These are phyloP conservation scores for Corrigiola litoralis DNA, from an alignment of 179 eudicot genomes.

Conservation along the genomic window DNA sequence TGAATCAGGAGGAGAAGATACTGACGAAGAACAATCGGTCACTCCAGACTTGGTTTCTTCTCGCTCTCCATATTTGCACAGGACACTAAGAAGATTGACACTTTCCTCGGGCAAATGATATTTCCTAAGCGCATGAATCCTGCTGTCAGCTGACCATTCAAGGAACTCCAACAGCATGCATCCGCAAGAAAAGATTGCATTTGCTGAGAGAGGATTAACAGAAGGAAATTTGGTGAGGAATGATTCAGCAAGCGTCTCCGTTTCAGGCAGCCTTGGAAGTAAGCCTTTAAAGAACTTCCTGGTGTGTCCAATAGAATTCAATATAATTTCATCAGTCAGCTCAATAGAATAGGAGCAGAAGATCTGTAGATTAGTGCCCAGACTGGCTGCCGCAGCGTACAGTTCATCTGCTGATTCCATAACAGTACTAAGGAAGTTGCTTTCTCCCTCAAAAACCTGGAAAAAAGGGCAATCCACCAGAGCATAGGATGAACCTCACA, in stretches of 20 bases:
- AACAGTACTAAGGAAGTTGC: conserved; percentile 52
- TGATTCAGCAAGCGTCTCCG: conserved; percentile 85
- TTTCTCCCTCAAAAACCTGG: conserved; percentile 92
- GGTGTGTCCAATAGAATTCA: conserved; percentile 50
- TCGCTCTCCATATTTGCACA: conserved; percentile 74
- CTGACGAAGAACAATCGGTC: conserved; percentile 91
- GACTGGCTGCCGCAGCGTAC: conserved; percentile 89
- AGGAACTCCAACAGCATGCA: conserved; percentile 58
- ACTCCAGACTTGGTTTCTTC: conserved; percentile 85
- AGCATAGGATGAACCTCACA: neutral
- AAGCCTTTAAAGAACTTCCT: conserved; percentile 36
- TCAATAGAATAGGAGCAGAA: conserved; percentile 65
- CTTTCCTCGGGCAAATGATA: conserved; percentile 68
- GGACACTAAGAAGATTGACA: conserved; percentile 47
- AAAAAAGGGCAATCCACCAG: neutral
- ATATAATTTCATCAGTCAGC: conserved; percentile 79
- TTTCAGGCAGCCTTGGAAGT: conserved; percentile 70
- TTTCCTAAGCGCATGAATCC: conserved; percentile 50
- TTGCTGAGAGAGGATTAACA: conserved; percentile 89
- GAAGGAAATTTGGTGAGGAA: conserved; percentile 86
- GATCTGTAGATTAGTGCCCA: conserved; percentile 74
- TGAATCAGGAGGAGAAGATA: conserved; percentile 75
- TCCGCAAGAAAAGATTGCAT: conserved; percentile 76
- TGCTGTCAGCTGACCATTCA: conserved; percentile 54
- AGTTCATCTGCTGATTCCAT: conserved; percentile 94